Conservation (phyloP, 140 eudicot genomes). For the Anethum foeniculum region DNA sequence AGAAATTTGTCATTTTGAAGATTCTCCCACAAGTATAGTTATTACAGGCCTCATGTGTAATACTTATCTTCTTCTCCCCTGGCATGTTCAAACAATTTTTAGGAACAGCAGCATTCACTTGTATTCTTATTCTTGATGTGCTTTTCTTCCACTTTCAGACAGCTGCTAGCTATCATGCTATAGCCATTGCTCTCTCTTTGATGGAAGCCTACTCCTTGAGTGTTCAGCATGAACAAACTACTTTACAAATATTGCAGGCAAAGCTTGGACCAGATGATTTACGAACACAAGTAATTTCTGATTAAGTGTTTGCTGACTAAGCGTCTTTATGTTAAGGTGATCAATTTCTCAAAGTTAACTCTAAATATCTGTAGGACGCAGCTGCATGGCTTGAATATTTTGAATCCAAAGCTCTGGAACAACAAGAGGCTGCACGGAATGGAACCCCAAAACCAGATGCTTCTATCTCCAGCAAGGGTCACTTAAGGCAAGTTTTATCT, state of each 20-base stretch:
- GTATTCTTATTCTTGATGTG: background rate
- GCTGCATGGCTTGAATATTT: slow-evolving; percentile 99
- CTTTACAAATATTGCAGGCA: slow-evolving; percentile 85
- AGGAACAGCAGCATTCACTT: background rate
- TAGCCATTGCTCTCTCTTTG: slow-evolving; percentile 93
- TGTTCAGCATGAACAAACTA: slow-evolving; percentile 98
- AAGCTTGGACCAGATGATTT: slow-evolving; percentile 95
- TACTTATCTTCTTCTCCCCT: background rate
- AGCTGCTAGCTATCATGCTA: slow-evolving; percentile 99
- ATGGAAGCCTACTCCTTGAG: slow-evolving; percentile 98
- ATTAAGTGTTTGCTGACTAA: background rate
- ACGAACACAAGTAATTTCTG: slow-evolving; percentile 72
- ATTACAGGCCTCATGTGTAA: background rate
- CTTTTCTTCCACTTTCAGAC: slow-evolving; percentile 40
- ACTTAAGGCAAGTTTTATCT: slow-evolving; percentile 45
- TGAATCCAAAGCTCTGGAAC: slow-evolving; percentile 92
- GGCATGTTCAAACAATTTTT: background rate
- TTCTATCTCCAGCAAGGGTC: slow-evolving; percentile 96
- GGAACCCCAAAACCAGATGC: slow-evolving; percentile 99
- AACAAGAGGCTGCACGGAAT: slow-evolving; percentile 94
- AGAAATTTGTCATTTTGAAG: background rate
- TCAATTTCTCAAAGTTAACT: slow-evolving; percentile 12
- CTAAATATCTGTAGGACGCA: slow-evolving; percentile 58
- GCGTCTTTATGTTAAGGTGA: background rate
- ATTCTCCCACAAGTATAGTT: background rate